These are phyloP conservation scores for Magnolia officinalis DNA, from an alignment of 164 flowering plant genomes.

Conservation along the genomic window DNA sequence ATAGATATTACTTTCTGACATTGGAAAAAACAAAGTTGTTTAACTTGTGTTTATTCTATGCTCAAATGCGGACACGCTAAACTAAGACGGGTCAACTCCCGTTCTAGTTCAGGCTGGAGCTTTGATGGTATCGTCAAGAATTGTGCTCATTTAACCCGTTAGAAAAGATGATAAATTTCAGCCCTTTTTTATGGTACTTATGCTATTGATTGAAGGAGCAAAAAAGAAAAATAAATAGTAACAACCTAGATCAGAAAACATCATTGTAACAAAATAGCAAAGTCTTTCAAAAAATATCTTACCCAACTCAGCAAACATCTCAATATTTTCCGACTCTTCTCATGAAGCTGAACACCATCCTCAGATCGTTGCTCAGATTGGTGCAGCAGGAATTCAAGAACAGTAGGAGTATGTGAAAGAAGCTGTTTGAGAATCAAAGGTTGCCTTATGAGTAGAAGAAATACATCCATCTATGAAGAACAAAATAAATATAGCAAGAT, in stretches of 20 bases:
- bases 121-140: no score
- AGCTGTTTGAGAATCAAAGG: constrained; percentile 48
- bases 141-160: no score
- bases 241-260: not conserved
- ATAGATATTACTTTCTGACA: no score
- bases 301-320: constrained; percentile 98
- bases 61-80: no score
- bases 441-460: constrained; percentile 3
- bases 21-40: no score
- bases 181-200: no score
- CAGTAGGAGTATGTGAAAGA: constrained; percentile 69
- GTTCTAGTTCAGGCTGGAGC: no score
- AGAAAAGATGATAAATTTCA: no score
- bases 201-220: no score
- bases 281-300: constrained; percentile 16
- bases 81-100: no score
- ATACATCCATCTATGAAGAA: not conserved
- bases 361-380: constrained; percentile 57
- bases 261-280: not conserved
- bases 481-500: not conserved
- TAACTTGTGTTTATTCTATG: no score
- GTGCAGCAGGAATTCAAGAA: constrained; percentile 73
- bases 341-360: constrained; percentile 44
- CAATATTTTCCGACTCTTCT: constrained; percentile 63
- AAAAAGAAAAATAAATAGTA: no score